Evolutionary conservation across 2,329 filamentous ascomycete species (phyloP).

Genomic region (Pseudogymnoascus sp.): DNA sequence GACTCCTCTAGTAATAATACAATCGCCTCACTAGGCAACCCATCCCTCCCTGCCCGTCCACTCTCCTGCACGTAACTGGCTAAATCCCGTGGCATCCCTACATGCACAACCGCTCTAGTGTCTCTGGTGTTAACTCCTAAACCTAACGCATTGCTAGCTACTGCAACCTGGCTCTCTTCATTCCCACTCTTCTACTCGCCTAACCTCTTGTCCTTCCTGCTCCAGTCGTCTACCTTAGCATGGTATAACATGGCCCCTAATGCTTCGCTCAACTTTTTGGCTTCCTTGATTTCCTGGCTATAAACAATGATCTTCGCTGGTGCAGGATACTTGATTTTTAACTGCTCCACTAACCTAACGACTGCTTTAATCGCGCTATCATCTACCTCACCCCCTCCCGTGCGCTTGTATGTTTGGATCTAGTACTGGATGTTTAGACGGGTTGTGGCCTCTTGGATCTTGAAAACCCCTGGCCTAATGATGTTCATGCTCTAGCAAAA

Average conservation of each 20-base stretch:
- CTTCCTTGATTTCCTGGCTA: not conserved
- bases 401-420: not conserved
- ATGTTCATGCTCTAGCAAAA: not conserved
- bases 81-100: not conserved
- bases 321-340: not conserved
- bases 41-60: not conserved
- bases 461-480: not conserved
- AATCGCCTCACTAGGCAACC: not conserved
- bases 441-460: not conserved
- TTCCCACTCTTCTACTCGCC: conserved; percentile 22
- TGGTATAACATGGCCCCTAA: not conserved
- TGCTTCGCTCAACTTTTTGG: not conserved
- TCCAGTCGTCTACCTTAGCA: not conserved
- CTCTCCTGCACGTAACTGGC: not conserved
- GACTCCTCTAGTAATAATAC: not conserved
- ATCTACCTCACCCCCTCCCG: not conserved
- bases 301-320: not conserved
- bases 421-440: not conserved
- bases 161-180: not conserved
- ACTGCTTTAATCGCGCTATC: not conserved
- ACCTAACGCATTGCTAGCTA: not conserved
- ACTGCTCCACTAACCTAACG: not conserved
- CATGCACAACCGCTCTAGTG: not conserved
- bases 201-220: not conserved
- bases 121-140: not conserved